Percentiles rank a stretch among this genome's conserved stretches.
These are phyloP conservation scores for Purpureocillium takamizusanense DNA, from an alignment of 2,329 filamentous ascomycete species.

Conservation along the genomic window DNA sequence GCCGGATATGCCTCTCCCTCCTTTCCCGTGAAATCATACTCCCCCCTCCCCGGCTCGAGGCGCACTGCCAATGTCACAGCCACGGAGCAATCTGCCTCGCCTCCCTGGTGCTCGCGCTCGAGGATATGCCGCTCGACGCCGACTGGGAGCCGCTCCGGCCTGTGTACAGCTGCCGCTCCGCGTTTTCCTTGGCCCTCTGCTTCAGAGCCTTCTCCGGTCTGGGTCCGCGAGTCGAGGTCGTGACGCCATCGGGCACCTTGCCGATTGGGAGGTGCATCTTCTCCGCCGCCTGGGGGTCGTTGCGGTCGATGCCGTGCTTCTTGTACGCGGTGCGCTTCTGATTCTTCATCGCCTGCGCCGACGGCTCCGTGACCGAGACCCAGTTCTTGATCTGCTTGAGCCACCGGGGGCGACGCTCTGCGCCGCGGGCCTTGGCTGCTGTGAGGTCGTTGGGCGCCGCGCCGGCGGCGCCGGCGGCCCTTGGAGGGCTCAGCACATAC, in stretches of 20 bases:
- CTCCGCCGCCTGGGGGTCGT: conserved; percentile 32
- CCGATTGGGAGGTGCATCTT: conserved; percentile 38
- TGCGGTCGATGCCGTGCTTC: conserved; percentile 32
- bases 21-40: too few species aligned
- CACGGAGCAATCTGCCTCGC: conserved; percentile 23
- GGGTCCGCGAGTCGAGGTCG: conserved; percentile 35
- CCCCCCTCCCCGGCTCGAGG: too few species aligned
- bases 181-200: conserved; percentile 23
- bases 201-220: conserved; percentile 34
- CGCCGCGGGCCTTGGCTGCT: conserved; percentile 8
- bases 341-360: conserved; percentile 36
- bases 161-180: conserved; percentile 17
- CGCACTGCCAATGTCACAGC: conserved; percentile 6
- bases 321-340: conserved; percentile 33
- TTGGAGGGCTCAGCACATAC: too few species aligned
- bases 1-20: too few species aligned
- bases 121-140: conserved; percentile 25
- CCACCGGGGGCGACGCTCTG: conserved; percentile 20
- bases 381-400: conserved; percentile 36
- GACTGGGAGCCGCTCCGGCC: conserved; percentile 19
- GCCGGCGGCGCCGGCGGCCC: too few species aligned
- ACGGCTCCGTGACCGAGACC: conserved; percentile 40
- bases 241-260: conserved; percentile 33
- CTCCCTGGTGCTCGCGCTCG: conserved; percentile 18
- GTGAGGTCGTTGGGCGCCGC: conserved; percentile 12